phyloP scores from a whole-genome alignment of 305 asterid species.

The Plantago lanceolata region DNA sequence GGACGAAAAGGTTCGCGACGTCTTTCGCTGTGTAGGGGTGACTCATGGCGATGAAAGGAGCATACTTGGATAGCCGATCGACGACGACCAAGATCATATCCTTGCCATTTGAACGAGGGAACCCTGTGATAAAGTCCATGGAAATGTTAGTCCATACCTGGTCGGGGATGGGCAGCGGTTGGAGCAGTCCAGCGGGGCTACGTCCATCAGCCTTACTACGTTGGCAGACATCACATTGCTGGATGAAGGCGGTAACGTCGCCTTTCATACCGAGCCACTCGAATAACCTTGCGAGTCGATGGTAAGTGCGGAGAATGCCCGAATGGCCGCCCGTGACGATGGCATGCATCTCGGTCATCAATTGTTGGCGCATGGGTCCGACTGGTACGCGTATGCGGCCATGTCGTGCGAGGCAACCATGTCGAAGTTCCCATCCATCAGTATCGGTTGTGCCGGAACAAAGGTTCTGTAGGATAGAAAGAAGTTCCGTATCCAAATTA shows the following conservation, averaged over 20 bases:
- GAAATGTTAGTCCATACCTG: slow-evolving; percentile 19
- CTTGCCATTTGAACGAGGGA: neutral
- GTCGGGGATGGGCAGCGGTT: slow-evolving; percentile 3
- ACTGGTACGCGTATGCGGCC: neutral
- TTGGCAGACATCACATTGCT: no score
- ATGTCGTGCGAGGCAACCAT: neutral
- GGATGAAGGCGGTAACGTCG: neutral
- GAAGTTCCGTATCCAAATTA: no score
- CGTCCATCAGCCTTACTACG: no score
- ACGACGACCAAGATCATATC: slow-evolving; percentile 8
- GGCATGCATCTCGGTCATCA: neutral
- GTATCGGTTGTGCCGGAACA: no score
- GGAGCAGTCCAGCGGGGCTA: neutral
- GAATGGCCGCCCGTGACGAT: neutral
- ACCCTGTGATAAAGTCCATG: slow-evolving; percentile 17
- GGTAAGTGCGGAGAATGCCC: neutral
- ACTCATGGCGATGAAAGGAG: slow-evolving; percentile 1
- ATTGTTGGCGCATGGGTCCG: neutral
- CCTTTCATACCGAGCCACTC: neutral
- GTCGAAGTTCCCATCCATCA: no score
- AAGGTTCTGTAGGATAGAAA: no score
- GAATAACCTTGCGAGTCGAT: neutral
- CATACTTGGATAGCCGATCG: neutral
- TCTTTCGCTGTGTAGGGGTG: slow-evolving; percentile 4
- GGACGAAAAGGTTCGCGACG: neutral